Evolutionary conservation across 768 basidiomycete species (phyloP), one percentile per base, ranked within the genome.

Genomic region (Leucocoprinus sp.): DNA sequence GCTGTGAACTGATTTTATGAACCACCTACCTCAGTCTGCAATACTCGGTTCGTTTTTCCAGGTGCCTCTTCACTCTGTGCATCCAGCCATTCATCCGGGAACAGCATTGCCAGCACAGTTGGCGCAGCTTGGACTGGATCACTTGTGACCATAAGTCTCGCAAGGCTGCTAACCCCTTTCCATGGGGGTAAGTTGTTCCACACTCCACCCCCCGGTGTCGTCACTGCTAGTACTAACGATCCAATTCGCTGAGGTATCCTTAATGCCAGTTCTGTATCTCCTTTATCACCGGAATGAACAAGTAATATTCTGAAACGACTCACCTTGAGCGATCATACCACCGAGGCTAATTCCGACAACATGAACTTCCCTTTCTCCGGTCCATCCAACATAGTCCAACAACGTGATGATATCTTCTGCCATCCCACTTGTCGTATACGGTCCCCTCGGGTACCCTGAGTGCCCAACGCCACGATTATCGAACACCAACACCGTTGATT

Each of bases 401-500:
- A 90, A 68, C 8, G 68, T 72, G 22, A 88, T 61, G 4, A 68
- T 67, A 50, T 92, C 89, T 46, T 82, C 75, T 2, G 89, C 88
- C 88, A 91, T 90, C 1, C 68, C 80, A 41, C 70, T 71, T 11
- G 87, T 84, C 24, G 82, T 73, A 63, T 90, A 91, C 1, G 86
- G 85, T 1, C 87, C 89, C 35, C 67, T 61, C 0, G 87, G 87
- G 33, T 76, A 68, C 3, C 70, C 75, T 23, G 82, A 85, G 59
- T 86, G 75, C 5, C 89, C 89, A 5, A 85, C 85, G 1, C 89
- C 89, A 27, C 89, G 74, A 58, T 92, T 90, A 61, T 91, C 89
- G 56, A 91, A 89, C 4, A 87, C 84, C 1, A 91, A 66, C 9
- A 76, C 64, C 0, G 77, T 71, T 55, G 82, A 83, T 24, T 76